A percentile compares a stretch with the other conserved stretches of the same genome.
These are phyloP conservation scores for Lizonia empirigonia DNA, from an alignment of 2,329 filamentous ascomycete genomes.

Conservation along the genomic window DNA sequence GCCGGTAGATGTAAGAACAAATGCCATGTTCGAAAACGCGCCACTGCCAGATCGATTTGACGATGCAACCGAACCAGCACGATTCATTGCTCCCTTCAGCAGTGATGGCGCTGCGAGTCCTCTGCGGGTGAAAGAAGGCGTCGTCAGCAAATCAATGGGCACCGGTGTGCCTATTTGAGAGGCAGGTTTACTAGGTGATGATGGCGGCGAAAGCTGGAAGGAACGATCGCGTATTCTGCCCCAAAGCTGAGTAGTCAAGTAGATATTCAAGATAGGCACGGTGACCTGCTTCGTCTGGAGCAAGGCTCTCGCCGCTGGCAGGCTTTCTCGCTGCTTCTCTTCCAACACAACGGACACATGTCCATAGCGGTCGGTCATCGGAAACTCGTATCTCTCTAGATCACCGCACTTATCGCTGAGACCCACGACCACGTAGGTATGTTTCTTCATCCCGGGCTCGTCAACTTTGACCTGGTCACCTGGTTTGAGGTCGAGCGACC, in stretches of 20 bases:
- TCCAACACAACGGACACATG: conserved; percentile 49
- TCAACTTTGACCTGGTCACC: conserved; percentile 58
- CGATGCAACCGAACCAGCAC: conserved; percentile 38
- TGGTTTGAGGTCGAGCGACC: conserved; percentile 50
- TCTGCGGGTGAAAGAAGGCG: conserved; percentile 59
- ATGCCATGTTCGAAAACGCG: conserved; percentile 81
- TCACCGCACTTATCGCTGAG: conserved; percentile 47
- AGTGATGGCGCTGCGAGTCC: conserved; percentile 31
- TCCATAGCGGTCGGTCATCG: conserved; percentile 51
- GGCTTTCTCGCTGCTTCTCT: conserved; percentile 49
- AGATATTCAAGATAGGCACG: conserved; percentile 51
- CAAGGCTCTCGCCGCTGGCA: conserved; percentile 27
- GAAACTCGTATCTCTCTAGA: conserved; percentile 34
- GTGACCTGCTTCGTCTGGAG: conserved; percentile 37
- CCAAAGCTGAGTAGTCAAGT: conserved; percentile 54
- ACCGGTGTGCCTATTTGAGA: conserved; percentile 35
- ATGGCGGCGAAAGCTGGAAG: conserved; percentile 37
- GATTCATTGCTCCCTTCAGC: conserved; percentile 33
- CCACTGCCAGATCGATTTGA: conserved; percentile 39
- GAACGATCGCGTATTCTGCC: conserved; percentile 47
- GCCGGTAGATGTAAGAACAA: conserved; percentile 75
- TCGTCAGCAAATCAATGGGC: conserved; percentile 45
- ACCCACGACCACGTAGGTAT: conserved; percentile 52
- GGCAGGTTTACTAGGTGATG: conserved; percentile 24
- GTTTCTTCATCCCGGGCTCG: conserved; percentile 50